phyloP scores from a whole-genome alignment of 2,329 filamentous ascomycete genomes.

The Calonectria fujianensis region DNA sequence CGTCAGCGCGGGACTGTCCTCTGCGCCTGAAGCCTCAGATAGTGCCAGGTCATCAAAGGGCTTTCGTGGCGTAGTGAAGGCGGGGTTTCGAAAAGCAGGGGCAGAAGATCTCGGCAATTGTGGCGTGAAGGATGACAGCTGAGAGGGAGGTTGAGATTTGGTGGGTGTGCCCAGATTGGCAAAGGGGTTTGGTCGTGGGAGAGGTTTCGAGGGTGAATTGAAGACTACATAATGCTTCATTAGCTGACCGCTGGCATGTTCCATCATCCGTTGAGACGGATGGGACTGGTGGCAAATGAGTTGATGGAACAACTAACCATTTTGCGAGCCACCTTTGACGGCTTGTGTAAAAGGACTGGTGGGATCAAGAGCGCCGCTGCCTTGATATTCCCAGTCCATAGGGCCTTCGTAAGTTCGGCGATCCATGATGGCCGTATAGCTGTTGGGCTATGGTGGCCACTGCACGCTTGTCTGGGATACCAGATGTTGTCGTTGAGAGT shows the following conservation, averaged over 20 bases:
- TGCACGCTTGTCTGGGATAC: slow-evolving; percentile 34
- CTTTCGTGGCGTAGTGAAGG: slow-evolving; percentile 78
- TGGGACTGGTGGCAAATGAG: background rate
- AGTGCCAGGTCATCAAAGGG: slow-evolving; percentile 71
- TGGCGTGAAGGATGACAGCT: slow-evolving; percentile 69
- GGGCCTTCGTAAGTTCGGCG: slow-evolving; percentile 75
- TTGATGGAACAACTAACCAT: slow-evolving; percentile 60
- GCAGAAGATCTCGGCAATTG: slow-evolving; percentile 65
- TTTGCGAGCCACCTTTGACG: slow-evolving; percentile 63
- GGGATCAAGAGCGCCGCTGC: slow-evolving; percentile 73
- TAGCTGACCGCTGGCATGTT: slow-evolving; percentile 42
- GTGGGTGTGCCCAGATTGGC: slow-evolving; percentile 62
- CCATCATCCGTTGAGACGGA: background rate
- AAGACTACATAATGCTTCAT: slow-evolving; percentile 57
- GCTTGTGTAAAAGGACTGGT: slow-evolving; percentile 78
- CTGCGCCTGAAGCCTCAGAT: slow-evolving; percentile 74
- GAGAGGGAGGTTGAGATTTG: slow-evolving; percentile 63
- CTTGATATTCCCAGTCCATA: slow-evolving; percentile 82
- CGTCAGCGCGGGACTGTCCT: slow-evolving; percentile 76
- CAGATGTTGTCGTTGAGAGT: slow-evolving; percentile 31
- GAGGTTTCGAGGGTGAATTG: slow-evolving; percentile 62
- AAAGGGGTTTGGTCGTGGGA: slow-evolving; percentile 60
- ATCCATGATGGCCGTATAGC: slow-evolving; percentile 64
- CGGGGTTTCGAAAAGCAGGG: slow-evolving; percentile 76
- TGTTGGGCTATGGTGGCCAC: slow-evolving; percentile 38